Percentiles rank a stretch among this genome's conserved stretches.
Conservation (phyloP, 495 filamentous ascomycete species). For the Podospora conica region DNA sequence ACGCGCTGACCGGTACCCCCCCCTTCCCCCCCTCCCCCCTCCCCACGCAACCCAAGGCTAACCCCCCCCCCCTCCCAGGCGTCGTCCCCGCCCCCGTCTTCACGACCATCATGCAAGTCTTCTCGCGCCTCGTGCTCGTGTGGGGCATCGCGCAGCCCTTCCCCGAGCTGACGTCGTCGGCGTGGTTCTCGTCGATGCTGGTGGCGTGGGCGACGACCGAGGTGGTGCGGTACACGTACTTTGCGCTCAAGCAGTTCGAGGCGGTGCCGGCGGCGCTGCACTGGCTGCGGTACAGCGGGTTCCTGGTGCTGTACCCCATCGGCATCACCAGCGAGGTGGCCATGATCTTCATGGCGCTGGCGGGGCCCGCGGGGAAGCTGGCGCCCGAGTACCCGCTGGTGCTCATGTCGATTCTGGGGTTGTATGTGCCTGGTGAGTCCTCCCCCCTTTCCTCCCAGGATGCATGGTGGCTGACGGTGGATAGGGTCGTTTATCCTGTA, state of each 20-base stretch:
- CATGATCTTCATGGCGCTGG: constrained; percentile 64
- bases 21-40: constrained; percentile 1
- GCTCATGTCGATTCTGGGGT: constrained; percentile 54
- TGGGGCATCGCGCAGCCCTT: constrained; percentile 67
- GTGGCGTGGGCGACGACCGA: constrained; percentile 81
- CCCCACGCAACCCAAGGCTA: neutral
- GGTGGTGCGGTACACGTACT: constrained; percentile 83
- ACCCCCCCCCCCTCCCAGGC: constrained; percentile 37
- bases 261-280: constrained; percentile 53
- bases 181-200: constrained; percentile 65
- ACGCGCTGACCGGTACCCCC: constrained; percentile 59
- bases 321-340: constrained; percentile 82
- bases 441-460: neutral
- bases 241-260: constrained; percentile 62
- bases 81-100: constrained; percentile 76
- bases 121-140: constrained; percentile 72
- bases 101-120: constrained; percentile 87
- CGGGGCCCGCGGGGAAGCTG: constrained; percentile 49
- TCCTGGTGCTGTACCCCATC: constrained; percentile 85
- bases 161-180: constrained; percentile 49
- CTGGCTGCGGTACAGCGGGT: constrained; percentile 91
- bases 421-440: constrained; percentile 75
- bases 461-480: constrained; percentile 1
- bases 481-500: constrained; percentile 82
- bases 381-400: constrained; percentile 48